Percentiles rank a stretch among this genome's conserved stretches.
Conservation (phyloP, 257 asterid species). For the Nicotiana benthamiana region DNA sequence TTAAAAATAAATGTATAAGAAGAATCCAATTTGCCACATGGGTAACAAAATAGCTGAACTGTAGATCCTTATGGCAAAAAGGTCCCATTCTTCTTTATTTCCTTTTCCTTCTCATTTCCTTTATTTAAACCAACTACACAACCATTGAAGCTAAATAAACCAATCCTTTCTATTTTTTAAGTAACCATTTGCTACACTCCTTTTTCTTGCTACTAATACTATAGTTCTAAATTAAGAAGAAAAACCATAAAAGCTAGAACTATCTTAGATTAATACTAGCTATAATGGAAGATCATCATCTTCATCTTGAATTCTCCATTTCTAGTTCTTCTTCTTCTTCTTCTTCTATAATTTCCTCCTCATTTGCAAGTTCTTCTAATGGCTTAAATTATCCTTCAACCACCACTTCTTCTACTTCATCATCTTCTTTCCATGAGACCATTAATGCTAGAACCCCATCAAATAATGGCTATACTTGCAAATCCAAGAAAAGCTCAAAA, state of each 20-base stretch:
- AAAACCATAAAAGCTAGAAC: not conserved
- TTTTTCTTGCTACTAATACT: slow-evolving; percentile 22
- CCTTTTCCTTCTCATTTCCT: slow-evolving; percentile 7
- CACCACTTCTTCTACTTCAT: slow-evolving; percentile 22
- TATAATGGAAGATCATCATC: slow-evolving; percentile 40
- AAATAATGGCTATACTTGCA: slow-evolving; percentile 5
- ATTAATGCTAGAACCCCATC: slow-evolving; percentile 5
- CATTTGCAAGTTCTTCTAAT: slow-evolving; percentile 18
- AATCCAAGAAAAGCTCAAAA: slow-evolving; percentile 6
- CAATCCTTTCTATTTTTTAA: slow-evolving; percentile 14
- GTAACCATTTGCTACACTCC: slow-evolving; percentile 9
- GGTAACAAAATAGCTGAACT: slow-evolving; percentile 15
- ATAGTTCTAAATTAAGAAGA: not conserved
- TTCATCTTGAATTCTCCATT: slow-evolving; percentile 1
- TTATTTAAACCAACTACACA: slow-evolving; percentile 18
- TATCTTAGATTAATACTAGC: not conserved
- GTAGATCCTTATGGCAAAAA: slow-evolving; percentile 14
- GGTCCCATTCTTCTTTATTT: slow-evolving; percentile 20
- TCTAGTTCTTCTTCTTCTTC: slow-evolving; percentile 18
- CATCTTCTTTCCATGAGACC: slow-evolving; percentile 13
- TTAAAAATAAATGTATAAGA: not conserved
- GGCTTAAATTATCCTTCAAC: slow-evolving; percentile 8
- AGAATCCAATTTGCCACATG: slow-evolving; percentile 12
- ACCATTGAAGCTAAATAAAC: not conserved
- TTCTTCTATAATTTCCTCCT: slow-evolving; percentile 21